Base-by-base conservation (phyloP, 495 filamentous ascomycete species). In the Penicillium pulvis region DNA sequence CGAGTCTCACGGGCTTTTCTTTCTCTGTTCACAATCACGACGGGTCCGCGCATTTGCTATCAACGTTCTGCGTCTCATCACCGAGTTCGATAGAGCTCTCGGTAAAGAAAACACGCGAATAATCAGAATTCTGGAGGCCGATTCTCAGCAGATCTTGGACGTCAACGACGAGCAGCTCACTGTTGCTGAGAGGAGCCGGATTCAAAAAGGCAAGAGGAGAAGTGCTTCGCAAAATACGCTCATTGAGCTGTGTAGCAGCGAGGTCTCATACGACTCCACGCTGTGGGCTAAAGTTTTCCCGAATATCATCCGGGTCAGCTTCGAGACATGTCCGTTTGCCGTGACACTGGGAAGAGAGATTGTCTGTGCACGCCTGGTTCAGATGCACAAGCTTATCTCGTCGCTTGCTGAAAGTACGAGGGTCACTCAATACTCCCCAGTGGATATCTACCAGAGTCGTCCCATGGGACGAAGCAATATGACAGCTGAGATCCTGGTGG, bases 211-310 rank as follows among this genome's bases (percentile, higher is more conserved):
- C 41, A 88, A 96, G 75, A 83, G 91, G 56, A 90, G 88, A 64
- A 92, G 89, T 64, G 89, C 91, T 60, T 83, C 87, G 26, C 87
- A 92, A 64, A 91, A 91, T 47, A 95, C 91, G 12, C 75, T 98
- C 12, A 89, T 97, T 33, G 93, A 98, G 68, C 83, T 99, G 31
- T 97, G 94, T 73, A 92, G 90, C 71, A 98, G 94, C 71, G 94
- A 98, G 60, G 87, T 94, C 17, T 91, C 91, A 4, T 96, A 97
- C 65, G 94, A 98, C 67, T 88, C 92, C 4, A 95, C 91, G 0
- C 72, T 99, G 46, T 99, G 94, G 94, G 93, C 94, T 67, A 97
- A 97, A 68, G 86, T 97, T 9, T 99, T 99, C 64, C 95, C 94
- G 9, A 98, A 96, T 69, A 84, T 99, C 30, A 89, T 98, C 43